Base-by-base conservation (phyloP, 2,329 filamentous ascomycete species). In the Paraconiothyrium sp. region DNA sequence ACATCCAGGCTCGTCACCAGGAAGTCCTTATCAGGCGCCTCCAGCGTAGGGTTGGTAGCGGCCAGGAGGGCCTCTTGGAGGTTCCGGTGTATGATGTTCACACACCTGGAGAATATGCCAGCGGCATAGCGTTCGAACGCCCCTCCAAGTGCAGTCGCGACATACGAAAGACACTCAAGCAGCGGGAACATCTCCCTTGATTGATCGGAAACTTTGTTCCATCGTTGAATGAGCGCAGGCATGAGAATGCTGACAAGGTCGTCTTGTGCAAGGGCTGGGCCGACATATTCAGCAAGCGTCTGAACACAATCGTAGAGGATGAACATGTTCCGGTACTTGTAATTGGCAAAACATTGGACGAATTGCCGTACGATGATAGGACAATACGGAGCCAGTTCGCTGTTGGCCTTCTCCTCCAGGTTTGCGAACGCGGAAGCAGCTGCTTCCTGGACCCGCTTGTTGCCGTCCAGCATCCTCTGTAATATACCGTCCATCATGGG, bases 311-410 rank as follows among this genome's bases (percentile, higher is more conserved):
- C 95, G 82, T 99, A 99, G 37, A 99, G 87, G 58, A 98, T 96
- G 82, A 96, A 97, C 89, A 98, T 97, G 82, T 99, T 99, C 73
- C 93, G 90, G 79, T 98, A 94, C 85, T 99, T 98, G 87, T 98
- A 99, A 80, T 92, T 93, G 57, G 85, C 87, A 80, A 99, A 99
- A 79, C 95, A 99, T 63, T 87, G 85, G 56, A 97, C 93, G 73
- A 94, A 98, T 76, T 98, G 95, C 64, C 90, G 90, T 57, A 98
- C 88, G 71, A 99, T 98, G 30, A 94, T 92, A 32, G 90, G 86
- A 72, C 92, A 94, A 80, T 97, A 99, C 0, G 92, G 92, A 66
- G 90, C 89, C 46, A 99, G 82, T 63, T 90, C 86, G 65, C 88
- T 88, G 61, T 92, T 92, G 0, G 95, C 92, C 78, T 96, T 96